Conservation (phyloP, 2,329 filamentous ascomycete species). For the Fusarium praegraminearum region DNA sequence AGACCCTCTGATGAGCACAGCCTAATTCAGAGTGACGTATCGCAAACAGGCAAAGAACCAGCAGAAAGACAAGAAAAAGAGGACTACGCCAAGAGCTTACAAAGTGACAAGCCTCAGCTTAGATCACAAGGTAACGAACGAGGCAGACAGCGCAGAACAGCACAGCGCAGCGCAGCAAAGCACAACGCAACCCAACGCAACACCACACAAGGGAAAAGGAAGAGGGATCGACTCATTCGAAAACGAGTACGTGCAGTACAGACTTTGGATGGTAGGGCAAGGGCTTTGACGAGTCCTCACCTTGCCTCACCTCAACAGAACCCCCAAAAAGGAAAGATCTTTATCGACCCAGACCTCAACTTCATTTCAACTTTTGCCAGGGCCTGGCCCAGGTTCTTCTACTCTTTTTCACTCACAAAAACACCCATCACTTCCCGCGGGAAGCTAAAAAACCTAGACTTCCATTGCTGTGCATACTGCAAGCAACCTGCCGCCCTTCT, state of each 20-base stretch:
- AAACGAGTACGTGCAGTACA: not conserved
- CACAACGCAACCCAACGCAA: slow-evolving; percentile 1
- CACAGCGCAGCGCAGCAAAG: slow-evolving; percentile 1
- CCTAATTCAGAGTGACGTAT: slow-evolving; percentile 45
- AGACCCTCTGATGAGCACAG: slow-evolving; percentile 38
- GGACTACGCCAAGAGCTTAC: slow-evolving; percentile 37
- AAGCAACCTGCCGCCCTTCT: not conserved
- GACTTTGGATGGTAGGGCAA: slow-evolving; percentile 33
- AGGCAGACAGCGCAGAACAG: slow-evolving; percentile 33
- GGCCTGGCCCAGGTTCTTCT: slow-evolving; percentile 16
- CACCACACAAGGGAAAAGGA: slow-evolving; percentile 14
- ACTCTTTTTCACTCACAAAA: slow-evolving; percentile 15
- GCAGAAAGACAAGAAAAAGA: slow-evolving; percentile 33
- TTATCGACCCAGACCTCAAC: slow-evolving; percentile 27
- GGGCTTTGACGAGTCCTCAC: slow-evolving; percentile 27
- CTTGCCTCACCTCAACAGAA: slow-evolving; percentile 30
- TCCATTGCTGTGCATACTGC: slow-evolving; percentile 18
- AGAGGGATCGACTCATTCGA: slow-evolving; percentile 23
- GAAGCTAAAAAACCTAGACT: slow-evolving; percentile 22
- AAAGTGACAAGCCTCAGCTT: slow-evolving; percentile 34
- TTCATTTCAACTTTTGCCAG: slow-evolving; percentile 31
- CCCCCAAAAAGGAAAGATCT: slow-evolving; percentile 37
- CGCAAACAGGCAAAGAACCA: slow-evolving; percentile 30
- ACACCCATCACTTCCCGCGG: slow-evolving; percentile 23
- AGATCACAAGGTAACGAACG: slow-evolving; percentile 24